A percentile compares a stretch with the other conserved stretches of the same genome.
Conservation (phyloP, 2,329 filamentous ascomycete genomes). For the Botrytis deweyae region DNA sequence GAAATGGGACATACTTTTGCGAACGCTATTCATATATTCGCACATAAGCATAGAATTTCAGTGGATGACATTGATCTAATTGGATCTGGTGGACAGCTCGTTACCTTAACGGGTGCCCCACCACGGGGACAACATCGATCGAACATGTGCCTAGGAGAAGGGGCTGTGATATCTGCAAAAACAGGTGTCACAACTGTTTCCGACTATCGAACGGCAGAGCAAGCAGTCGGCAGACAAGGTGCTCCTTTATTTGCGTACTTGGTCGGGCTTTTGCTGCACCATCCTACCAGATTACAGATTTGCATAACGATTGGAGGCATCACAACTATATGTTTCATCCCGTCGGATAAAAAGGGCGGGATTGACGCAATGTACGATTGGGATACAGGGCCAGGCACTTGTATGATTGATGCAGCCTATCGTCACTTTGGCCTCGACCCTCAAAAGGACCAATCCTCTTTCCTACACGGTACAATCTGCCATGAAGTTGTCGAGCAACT, state of each 20-base stretch:
- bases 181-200: constrained; percentile 40
- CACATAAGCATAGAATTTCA: constrained; percentile 36
- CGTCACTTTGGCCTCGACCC: constrained; percentile 38
- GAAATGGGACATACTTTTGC: constrained; percentile 40
- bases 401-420: constrained; percentile 37
- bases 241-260: constrained; percentile 39
- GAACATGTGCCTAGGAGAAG: constrained; percentile 40
- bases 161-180: constrained; percentile 40
- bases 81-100: constrained; percentile 37
- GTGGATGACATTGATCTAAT: constrained; percentile 39
- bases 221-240: constrained; percentile 40
- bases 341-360: constrained; percentile 37
- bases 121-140: constrained; percentile 37
- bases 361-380: constrained; percentile 41
- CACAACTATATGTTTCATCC: constrained; percentile 38
- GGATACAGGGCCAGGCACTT: constrained; percentile 39
- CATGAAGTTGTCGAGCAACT: constrained; percentile 38
- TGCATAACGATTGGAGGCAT: constrained; percentile 39
- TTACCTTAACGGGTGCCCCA: constrained; percentile 36
- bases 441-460: constrained; percentile 31
- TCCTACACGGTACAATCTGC: constrained; percentile 35
- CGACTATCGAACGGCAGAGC: constrained; percentile 39
- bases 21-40: constrained; percentile 39
- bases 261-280: constrained; percentile 37
- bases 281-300: constrained; percentile 38